Base-by-base conservation (phyloP, 345 rosid genomes). In the Stellera chamaejasme region DNA sequence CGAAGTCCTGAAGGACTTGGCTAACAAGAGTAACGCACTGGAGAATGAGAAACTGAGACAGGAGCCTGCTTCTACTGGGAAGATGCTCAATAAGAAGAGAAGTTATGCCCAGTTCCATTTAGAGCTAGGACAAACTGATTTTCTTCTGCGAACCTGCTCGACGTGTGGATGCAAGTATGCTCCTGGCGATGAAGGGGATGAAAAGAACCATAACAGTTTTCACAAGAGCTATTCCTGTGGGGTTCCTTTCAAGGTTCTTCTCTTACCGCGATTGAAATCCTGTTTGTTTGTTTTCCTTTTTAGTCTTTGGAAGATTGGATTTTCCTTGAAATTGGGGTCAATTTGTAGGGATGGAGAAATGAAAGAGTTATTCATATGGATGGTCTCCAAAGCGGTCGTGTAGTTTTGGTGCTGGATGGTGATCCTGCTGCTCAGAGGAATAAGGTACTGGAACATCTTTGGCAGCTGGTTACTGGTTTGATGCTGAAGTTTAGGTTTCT, bases 71-170 rank as follows among this genome's bases (percentile, higher is more conserved):
- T 55, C 10, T 19, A 66, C 48, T 14, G 60, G 78, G 19, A 70
- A 65, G 56, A 55, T 32, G 25, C 71, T 81, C n/a, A 78, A 79
- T 58, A 84, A 73, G 77, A 93, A 81, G 67, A 84, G 99, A 51
- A 84, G 72, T 61, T 87, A 87, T 64, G 84, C 87, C 3, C 97
- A 87, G 72, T 60, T 86, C 19, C 82, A 89, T 78, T 67, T 89
- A 62, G 96, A 93, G 28, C 62, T 89, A 19, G 97, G 95, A 19
- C 97, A 93, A 63, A 78, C 96, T 47, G 94, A 93, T 80, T 89
- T 93, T 68, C 80, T 80, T 65, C 77, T 93, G 52, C 84, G 69
- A 2, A 59, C 69, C 2, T 93, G 99, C 60, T 48, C 67, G 7
- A 55, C 59, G 0, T 87, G 97, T 49, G 90, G 90, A 32, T 32